Evolutionary conservation across 768 basidiomycete genomes (phyloP), one percentile per base, ranked within the genome.

Genomic region (Kwoniella mangroviensis): DNA sequence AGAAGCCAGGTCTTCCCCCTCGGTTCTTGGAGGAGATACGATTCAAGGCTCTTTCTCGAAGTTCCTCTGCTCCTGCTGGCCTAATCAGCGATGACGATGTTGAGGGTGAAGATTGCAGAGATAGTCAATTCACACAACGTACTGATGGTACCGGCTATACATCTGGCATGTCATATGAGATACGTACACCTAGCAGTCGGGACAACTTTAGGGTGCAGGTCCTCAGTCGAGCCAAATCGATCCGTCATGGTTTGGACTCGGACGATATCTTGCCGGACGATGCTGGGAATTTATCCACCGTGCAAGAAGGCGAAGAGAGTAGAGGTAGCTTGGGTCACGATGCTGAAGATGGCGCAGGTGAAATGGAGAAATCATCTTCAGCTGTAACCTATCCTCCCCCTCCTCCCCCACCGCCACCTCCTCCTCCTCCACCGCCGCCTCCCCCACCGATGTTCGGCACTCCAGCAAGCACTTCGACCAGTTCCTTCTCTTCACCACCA

Each of bases 101-200:
- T 90, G 59, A 86, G 85, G 51, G 89, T 88, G 65, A 88, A 87
- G 75, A 89, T 89, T 86, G 84, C 40, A 81, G 84, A 6, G 82
- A 84, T 17, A 86, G 86, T 61, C 82, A 81, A 2, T 81, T 83
- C 55, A 90, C 89, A 11, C 86, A 84, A 57, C 83, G 86, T 4
- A 88, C 88, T 3, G 87, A 88, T 65, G 87, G 87, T 43, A 89
- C 88, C 2, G 80, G 84, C 51, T 78, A 86, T n/a, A 89, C 89
- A 9, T 90, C 89, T 52, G 83, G 87, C 54, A 85, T 85, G 70
- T 88, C 88, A 51, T 83, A 84, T 63, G 77, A 79, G 15, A 52
- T 75, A 21, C 70, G 70, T 3, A 75, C 77, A 11, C 75, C 73
- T 12, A 56, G 67, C 34, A 73, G 62, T 58, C 11, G 82, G 49